Evolutionary conservation across 495 filamentous ascomycete genomes (phyloP).

Genomic region (Penicillium soppii): DNA sequence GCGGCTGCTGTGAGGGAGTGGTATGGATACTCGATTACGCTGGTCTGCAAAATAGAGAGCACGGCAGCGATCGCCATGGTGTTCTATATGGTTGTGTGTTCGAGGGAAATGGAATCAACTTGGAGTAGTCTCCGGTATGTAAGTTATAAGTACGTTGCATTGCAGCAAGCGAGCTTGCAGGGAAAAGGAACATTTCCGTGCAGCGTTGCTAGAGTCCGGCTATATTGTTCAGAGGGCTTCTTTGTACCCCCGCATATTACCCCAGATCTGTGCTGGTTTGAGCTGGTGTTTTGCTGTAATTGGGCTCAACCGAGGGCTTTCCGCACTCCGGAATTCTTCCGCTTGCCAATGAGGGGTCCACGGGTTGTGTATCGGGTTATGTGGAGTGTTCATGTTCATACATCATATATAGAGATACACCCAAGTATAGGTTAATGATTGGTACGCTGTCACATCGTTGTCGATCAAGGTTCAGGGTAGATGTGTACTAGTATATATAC

Average conservation of each 20-base stretch:
- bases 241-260: slow-evolving; percentile 15
- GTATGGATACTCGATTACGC: slow-evolving; percentile 22
- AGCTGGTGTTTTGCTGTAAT: not conserved
- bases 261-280: not conserved
- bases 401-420: no score
- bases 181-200: slow-evolving; percentile 22
- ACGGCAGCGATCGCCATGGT: slow-evolving; percentile 34
- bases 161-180: not conserved
- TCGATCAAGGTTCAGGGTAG: no score
- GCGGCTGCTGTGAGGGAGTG: slow-evolving; percentile 25
- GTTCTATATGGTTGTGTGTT: not conserved
- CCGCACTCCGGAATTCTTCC: slow-evolving; percentile 19
- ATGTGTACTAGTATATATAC: no score
- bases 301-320: not conserved
- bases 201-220: not conserved
- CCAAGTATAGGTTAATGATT: no score
- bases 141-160: not conserved
- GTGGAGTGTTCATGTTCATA: no score
- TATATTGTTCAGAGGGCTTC: not conserved
- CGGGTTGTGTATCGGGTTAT: no score
- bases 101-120: not conserved
- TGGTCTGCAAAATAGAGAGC: slow-evolving; percentile 25
- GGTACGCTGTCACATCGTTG: no score
- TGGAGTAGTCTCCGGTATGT: not conserved
- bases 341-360: not conserved